Conservation (phyloP, 176 grass and related monocot species). For the Pontederia paniculata region DNA sequence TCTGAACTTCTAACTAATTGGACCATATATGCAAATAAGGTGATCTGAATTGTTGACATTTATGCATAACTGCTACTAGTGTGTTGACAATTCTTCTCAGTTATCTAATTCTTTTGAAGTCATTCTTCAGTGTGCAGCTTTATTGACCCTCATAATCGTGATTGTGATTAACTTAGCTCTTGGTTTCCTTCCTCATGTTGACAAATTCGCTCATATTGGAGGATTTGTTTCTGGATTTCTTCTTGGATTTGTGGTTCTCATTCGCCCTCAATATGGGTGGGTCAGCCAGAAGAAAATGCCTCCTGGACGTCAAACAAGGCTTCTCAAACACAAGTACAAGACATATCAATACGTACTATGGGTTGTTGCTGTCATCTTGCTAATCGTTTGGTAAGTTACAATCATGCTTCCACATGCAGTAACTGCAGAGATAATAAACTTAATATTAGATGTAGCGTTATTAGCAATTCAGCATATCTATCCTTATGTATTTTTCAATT, state of each 20-base stretch:
- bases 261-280: constrained; percentile 70
- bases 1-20: constrained; percentile 90
- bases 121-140: constrained; percentile 42
- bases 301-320: constrained; percentile 15
- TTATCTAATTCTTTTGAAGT: constrained; percentile 2
- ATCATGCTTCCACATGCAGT: constrained; percentile 6
- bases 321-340: constrained; percentile 46
- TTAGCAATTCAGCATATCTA: background rate
- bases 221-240: constrained; percentile 80
- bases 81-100: background rate
- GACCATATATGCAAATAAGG: constrained; percentile 91
- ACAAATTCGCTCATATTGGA: constrained; percentile 95
- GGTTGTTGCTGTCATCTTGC: constrained; percentile 30
- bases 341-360: constrained; percentile 69
- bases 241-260: constrained; percentile 71
- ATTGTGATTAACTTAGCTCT: constrained; percentile 65
- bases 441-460: background rate
- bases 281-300: constrained; percentile 25
- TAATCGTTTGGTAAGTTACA: constrained; percentile 41
- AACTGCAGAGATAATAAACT: background rate
- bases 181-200: constrained; percentile 61
- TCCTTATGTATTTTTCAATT: background rate
- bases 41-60: constrained; percentile 7
- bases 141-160: constrained; percentile 42
- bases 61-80: background rate